Conservation (phyloP, 208 protist genomes). For the Chromosphaera perkinsii region DNA sequence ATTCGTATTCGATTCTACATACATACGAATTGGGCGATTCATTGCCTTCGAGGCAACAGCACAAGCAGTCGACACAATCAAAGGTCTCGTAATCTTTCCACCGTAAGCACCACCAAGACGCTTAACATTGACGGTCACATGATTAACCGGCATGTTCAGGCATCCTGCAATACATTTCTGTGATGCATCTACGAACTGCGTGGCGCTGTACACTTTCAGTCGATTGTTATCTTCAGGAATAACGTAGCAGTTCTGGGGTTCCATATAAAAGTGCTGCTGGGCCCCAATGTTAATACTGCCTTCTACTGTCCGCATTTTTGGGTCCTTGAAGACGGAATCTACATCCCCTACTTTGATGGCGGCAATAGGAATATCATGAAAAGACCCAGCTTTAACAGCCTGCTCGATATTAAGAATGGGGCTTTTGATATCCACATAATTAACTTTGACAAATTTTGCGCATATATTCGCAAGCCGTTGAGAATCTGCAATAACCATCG, state of each 20-base stretch:
- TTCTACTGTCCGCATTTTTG: background rate
- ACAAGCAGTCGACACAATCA: constrained; percentile 42
- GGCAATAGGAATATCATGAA: constrained; percentile 1
- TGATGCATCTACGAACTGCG: constrained; percentile 71
- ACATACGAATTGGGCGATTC: constrained; percentile 54
- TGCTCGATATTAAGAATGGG: constrained; percentile 51
- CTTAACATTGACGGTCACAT: constrained; percentile 38
- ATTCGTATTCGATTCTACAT: constrained; percentile 62
- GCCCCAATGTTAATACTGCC: constrained; percentile 46
- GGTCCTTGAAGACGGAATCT: constrained; percentile 33
- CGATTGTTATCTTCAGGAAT: constrained; percentile 62
- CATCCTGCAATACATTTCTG: constrained; percentile 43
- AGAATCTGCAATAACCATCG: constrained; percentile 55
- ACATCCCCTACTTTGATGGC: constrained; percentile 53
- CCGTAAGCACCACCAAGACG: constrained; percentile 82
- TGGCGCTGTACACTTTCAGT: constrained; percentile 56
- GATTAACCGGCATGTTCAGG: constrained; percentile 28
- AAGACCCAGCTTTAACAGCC: constrained; percentile 38
- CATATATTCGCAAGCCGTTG: constrained; percentile 16
- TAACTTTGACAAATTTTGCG: constrained; percentile 48
- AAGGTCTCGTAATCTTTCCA: constrained; percentile 73
- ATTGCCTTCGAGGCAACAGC: constrained; percentile 60
- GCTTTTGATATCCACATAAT: constrained; percentile 54
- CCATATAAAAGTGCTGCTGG: constrained; percentile 84
- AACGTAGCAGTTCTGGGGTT: constrained; percentile 62